These are phyloP conservation scores for Euclidium syriacum DNA, from an alignment of 345 rosid species.

Conservation along the genomic window DNA sequence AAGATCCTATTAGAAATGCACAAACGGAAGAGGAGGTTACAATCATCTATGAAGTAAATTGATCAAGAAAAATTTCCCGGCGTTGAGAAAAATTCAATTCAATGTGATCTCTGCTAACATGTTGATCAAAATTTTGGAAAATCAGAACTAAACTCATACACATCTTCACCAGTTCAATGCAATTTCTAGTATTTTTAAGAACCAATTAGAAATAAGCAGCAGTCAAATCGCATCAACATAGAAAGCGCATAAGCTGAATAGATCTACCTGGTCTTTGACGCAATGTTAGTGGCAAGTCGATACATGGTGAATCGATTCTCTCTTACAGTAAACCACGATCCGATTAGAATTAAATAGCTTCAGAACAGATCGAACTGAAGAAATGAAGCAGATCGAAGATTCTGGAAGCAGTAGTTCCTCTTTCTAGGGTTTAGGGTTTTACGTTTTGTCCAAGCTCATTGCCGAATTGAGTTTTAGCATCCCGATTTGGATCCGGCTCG, in stretches of 20 bases:
- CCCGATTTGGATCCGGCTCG: too few relatives aligned
- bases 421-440: constrained; percentile 33
- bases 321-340: background rate
- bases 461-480: too few relatives aligned
- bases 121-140: background rate
- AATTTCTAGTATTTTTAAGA: background rate
- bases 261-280: constrained; percentile 34
- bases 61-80: background rate
- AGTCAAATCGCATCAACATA: background rate
- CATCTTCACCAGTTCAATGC: background rate
- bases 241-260: background rate
- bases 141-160: background rate
- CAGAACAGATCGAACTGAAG: background rate
- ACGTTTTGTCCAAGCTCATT: constrained; percentile 16
- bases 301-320: constrained; percentile 25
- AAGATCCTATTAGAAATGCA: background rate
- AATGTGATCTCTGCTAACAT: background rate
- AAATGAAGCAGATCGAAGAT: constrained; percentile 5
- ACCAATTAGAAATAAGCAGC: background rate
- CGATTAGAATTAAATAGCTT: background rate
- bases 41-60: background rate
- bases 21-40: background rate
- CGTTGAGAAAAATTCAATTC: background rate
- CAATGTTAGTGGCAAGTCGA: constrained; percentile 27
- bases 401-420: constrained; percentile 7